A percentile compares a stretch with the other conserved stretches of the same genome.
These are phyloP conservation scores for Naganishia sp. DNA, from an alignment of 1,284 basidiomycete species.

Conservation along the genomic window DNA sequence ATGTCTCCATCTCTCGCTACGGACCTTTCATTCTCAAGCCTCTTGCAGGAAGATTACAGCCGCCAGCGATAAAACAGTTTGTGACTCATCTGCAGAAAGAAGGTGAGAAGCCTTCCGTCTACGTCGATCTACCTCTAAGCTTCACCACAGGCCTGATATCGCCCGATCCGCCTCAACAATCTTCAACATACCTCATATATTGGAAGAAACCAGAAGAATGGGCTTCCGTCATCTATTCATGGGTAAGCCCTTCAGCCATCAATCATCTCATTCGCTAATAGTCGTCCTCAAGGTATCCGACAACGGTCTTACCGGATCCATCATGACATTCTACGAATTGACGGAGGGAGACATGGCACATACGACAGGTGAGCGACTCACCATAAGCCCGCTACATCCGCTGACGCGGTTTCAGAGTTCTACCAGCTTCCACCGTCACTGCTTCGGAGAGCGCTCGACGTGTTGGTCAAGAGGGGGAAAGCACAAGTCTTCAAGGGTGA, in stretches of 20 bases:
- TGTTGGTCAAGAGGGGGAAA: slow-evolving; percentile 56
- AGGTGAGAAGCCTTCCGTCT: slow-evolving; percentile 39
- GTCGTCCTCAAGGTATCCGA: slow-evolving; percentile 51
- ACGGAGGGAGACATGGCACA: slow-evolving; percentile 57
- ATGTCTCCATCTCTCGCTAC: slow-evolving; percentile 30
- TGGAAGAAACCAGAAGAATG: slow-evolving; percentile 60
- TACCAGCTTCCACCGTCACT: slow-evolving; percentile 53
- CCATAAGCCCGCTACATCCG: background rate
- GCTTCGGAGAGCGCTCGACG: slow-evolving; percentile 55
- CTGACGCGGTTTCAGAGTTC: slow-evolving; percentile 51
- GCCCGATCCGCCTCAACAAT: slow-evolving; percentile 51
- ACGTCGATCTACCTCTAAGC: slow-evolving; percentile 16
- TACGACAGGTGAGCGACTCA: slow-evolving; percentile 44
- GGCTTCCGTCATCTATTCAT: slow-evolving; percentile 58
- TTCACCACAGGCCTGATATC: slow-evolving; percentile 43
- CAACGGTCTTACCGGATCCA: slow-evolving; percentile 57
- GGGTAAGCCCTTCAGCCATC: slow-evolving; percentile 49
- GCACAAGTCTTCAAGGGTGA: slow-evolving; percentile 58
- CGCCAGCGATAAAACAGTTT: slow-evolving; percentile 40
- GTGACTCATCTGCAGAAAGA: slow-evolving; percentile 48
- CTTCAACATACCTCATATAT: slow-evolving; percentile 53
- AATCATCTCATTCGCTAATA: background rate
- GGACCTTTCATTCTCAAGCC: background rate
- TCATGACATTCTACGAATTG: slow-evolving; percentile 61
- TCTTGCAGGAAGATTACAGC: slow-evolving; percentile 42